phyloP scores from a whole-genome alignment of 148 eudicot species.

The Heliamphora exappendiculata region DNA sequence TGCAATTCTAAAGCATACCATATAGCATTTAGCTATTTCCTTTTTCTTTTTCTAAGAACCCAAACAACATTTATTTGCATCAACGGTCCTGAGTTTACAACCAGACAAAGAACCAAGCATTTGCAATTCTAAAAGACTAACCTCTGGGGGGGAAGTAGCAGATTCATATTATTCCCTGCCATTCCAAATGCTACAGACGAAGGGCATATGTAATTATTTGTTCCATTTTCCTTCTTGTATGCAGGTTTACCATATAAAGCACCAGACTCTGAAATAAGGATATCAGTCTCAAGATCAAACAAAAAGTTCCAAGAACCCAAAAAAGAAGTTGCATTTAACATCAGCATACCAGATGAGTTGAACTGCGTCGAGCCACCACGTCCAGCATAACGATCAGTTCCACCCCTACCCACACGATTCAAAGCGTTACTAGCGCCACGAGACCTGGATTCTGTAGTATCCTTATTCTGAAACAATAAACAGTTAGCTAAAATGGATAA shows the following conservation, averaged over 20 bases:
- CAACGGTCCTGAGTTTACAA: not conserved
- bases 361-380: conserved; percentile 43
- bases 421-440: conserved; percentile 51
- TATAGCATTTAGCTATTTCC: too few relatives aligned
- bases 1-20: too few relatives aligned
- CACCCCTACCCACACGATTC: conserved; percentile 56
- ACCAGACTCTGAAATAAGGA: conserved; percentile 43
- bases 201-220: conserved; percentile 29
- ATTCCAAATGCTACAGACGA: conserved; percentile 26
- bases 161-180: conserved; percentile 35
- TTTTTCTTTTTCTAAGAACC: too few relatives aligned
- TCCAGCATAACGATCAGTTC: conserved; percentile 53
- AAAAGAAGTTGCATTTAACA: not conserved
- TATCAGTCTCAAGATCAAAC: conserved; percentile 8
- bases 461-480: conserved; percentile 48
- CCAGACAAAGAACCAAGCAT: not conserved
- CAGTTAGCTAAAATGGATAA: conserved; percentile 4
- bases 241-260: conserved; percentile 47
- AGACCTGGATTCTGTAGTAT: conserved; percentile 60
- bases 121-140: conserved; percentile 17
- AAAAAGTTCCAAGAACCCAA: not conserved
- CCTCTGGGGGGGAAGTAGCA: conserved; percentile 45
- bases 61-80: not conserved
- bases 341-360: conserved; percentile 47
- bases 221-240: conserved; percentile 74